Conservation (phyloP, 2,329 filamentous ascomycete species). For the Monascus ruber region DNA sequence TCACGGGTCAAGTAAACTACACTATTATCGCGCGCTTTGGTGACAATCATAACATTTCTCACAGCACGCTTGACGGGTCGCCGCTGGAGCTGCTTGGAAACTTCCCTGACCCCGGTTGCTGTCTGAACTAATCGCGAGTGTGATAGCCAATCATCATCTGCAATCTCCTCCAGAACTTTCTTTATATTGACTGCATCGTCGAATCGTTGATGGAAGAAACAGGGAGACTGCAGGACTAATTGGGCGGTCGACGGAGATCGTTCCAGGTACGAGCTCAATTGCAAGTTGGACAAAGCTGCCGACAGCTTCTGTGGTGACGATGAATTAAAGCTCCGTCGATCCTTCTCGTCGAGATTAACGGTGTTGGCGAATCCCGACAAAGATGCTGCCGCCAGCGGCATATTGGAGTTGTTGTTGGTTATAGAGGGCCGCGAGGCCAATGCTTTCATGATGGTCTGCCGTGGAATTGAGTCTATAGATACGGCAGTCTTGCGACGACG, state of each 20-base stretch:
- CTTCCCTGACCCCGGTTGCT: conserved; percentile 85
- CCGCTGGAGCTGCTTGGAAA: conserved; percentile 87
- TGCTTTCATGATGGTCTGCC: conserved; percentile 74
- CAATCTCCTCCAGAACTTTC: conserved; percentile 88
- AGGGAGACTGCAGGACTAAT: conserved; percentile 74
- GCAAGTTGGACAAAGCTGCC: conserved; percentile 43
- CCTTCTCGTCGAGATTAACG: conserved; percentile 11
- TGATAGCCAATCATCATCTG: conserved; percentile 74
- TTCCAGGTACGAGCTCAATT: conserved; percentile 32
- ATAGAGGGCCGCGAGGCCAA: conserved; percentile 52
- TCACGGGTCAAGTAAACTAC: conserved; percentile 83
- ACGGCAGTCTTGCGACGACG: conserved; percentile 40
- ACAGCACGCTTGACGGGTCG: conserved; percentile 87
- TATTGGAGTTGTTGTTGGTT: conserved; percentile 42
- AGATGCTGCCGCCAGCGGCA: conserved; percentile 46
- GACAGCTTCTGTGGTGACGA: conserved; percentile 50
- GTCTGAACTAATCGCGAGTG: conserved; percentile 93
- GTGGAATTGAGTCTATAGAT: conserved; percentile 58
- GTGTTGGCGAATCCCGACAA: conserved; percentile 5
- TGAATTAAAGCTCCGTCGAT: conserved; percentile 33
- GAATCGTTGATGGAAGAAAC: conserved; percentile 95
- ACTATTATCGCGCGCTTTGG: conserved; percentile 90
- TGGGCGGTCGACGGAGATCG: conserved; percentile 33
- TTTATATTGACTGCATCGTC: conserved; percentile 93
- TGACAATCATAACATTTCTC: conserved; percentile 94